Evolutionary conservation across 805 yeast genomes (phyloP).

Genomic region (Candida tammaniensis): DNA sequence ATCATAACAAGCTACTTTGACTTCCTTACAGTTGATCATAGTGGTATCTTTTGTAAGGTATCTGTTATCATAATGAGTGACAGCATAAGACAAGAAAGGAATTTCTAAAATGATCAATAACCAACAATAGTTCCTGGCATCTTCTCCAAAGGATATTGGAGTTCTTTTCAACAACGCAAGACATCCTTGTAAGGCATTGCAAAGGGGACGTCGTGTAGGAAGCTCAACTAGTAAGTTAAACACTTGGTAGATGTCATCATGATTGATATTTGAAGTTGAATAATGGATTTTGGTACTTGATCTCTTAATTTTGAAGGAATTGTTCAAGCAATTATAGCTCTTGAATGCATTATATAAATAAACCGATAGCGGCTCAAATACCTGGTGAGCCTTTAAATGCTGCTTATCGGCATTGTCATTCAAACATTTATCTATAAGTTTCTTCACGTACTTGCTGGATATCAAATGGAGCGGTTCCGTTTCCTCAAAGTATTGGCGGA

Average conservation of each 20-base stretch:
- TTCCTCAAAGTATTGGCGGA: constrained; percentile 1
- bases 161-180: constrained; percentile 49
- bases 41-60: constrained; percentile 5
- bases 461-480: constrained; percentile 16
- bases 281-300: constrained; percentile 32
- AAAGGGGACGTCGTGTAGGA: constrained; percentile 62
- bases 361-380: constrained; percentile 50
- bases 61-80: constrained; percentile 29
- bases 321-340: constrained; percentile 46
- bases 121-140: constrained; percentile 52
- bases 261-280: constrained; percentile 49
- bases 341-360: constrained; percentile 48
- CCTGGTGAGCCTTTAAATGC: constrained; percentile 26
- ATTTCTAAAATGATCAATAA: constrained; percentile 64
- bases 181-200: constrained; percentile 50
- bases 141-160: constrained; percentile 36
- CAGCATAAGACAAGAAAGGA: constrained; percentile 55
- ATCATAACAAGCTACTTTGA: constrained; percentile 61
- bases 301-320: constrained; percentile 47
- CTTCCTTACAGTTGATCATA: constrained; percentile 47
- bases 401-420: constrained; percentile 8
- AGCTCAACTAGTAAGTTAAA: constrained; percentile 47
- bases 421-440: constrained; percentile 34
- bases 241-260: constrained; percentile 42
- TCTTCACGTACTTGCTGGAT: constrained; percentile 31